These are phyloP conservation scores for Rhododendron molle DNA, from an alignment of 148 eudicot genomes.

Conservation along the genomic window DNA sequence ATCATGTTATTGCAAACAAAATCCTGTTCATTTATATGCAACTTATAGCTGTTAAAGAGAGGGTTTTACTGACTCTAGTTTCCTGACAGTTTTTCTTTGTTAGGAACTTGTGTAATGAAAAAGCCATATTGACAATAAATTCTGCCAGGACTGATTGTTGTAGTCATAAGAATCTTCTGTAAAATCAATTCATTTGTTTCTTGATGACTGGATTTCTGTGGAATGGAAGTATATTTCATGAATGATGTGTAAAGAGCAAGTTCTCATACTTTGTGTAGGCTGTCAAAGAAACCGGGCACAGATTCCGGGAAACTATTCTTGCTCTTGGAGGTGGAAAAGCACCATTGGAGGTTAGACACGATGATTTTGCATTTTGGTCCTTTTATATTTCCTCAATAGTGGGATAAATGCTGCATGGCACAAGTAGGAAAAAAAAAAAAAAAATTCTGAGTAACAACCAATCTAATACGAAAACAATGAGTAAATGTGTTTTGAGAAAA, in stretches of 20 bases:
- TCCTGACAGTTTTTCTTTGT: neutral
- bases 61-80: neutral
- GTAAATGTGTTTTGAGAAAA: neutral
- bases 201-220: neutral
- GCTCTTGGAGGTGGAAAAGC: slow-evolving; percentile 99
- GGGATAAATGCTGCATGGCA: neutral
- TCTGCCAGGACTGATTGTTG: neutral
- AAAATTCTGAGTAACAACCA: neutral
- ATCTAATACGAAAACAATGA: neutral
- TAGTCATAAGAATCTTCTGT: neutral
- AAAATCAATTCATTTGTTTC: neutral
- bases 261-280: slow-evolving; percentile 39
- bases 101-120: neutral
- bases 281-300: slow-evolving; percentile 74
- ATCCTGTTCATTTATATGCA: neutral
- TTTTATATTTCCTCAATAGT: neutral
- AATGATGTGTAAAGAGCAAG: neutral
- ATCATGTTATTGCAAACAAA: neutral
- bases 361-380: neutral
- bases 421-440: neutral
- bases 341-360: slow-evolving; percentile 54
- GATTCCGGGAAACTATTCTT: slow-evolving; percentile 90
- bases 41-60: neutral
- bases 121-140: neutral
- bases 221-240: neutral